These are phyloP conservation scores for Tinospora cordifolia DNA, from an alignment of 164 flowering plant genomes.

Conservation along the genomic window DNA sequence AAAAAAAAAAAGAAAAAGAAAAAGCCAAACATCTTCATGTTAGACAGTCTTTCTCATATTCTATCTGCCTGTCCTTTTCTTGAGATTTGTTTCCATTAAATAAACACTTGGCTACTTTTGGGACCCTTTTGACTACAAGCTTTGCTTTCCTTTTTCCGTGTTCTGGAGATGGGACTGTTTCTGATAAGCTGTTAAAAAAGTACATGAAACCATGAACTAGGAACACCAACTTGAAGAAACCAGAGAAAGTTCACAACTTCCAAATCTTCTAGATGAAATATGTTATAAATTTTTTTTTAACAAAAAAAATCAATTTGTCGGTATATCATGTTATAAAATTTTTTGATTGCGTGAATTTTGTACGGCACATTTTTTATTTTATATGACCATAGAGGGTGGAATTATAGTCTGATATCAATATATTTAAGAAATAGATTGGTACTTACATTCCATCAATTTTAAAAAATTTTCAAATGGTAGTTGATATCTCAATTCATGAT, in stretches of 20 bases:
- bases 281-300: background rate
- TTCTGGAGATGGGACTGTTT: background rate
- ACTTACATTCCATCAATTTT: background rate
- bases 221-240: background rate
- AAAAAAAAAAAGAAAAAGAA: too few relatives aligned
- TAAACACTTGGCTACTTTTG: background rate
- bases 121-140: background rate
- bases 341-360: background rate
- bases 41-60: background rate
- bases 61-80: slow-evolving; percentile 1
- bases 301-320: background rate
- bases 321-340: background rate
- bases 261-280: background rate
- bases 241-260: background rate
- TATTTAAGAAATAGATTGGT: background rate
- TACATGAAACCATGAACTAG: background rate
- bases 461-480: too few relatives aligned
- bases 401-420: too few relatives aligned
- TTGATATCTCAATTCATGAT: background rate
- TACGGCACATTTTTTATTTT: background rate
- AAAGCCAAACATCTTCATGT: background rate
- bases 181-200: background rate
- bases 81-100: background rate
- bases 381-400: too few relatives aligned
- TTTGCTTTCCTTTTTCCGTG: background rate